phyloP scores from a whole-genome alignment of 2,329 filamentous ascomycete species.

The Fusarium sp. region DNA sequence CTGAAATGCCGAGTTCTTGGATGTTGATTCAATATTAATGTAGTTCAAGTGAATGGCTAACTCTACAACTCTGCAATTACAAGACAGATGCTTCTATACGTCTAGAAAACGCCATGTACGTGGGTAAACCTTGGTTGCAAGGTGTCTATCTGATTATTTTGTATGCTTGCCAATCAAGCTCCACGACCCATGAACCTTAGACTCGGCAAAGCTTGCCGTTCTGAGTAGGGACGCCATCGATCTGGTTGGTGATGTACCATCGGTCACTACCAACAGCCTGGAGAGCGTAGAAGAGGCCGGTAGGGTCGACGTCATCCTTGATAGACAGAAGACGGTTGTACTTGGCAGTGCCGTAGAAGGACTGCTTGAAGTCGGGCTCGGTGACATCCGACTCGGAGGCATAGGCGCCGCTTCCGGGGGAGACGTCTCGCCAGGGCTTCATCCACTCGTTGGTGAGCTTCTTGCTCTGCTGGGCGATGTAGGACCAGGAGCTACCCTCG shows the following conservation, averaged over 20 bases:
- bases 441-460: slow-evolving; percentile 42
- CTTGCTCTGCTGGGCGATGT: slow-evolving; percentile 29
- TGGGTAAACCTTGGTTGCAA: not conserved
- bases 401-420: slow-evolving; percentile 34
- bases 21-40: not conserved
- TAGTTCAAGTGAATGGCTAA: not conserved
- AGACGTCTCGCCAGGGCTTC: slow-evolving; percentile 41
- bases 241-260: slow-evolving; percentile 36
- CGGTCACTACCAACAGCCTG: slow-evolving; percentile 37
- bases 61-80: not conserved
- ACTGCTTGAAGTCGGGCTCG: slow-evolving; percentile 39
- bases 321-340: slow-evolving; percentile 34
- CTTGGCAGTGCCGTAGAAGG: slow-evolving; percentile 33
- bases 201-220: slow-evolving; percentile 37
- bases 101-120: not conserved
- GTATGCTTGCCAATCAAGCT: not conserved
- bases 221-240: slow-evolving; percentile 38
- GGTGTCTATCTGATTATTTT: not conserved
- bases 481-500: slow-evolving; percentile 23
- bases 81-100: not conserved
- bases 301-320: slow-evolving; percentile 35
- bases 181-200: not conserved
- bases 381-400: slow-evolving; percentile 38
- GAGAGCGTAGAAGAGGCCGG: slow-evolving; percentile 35
- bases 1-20: not conserved